phyloP scores from a whole-genome alignment of 2,329 filamentous ascomycete species.

The Xylariaceae sp. region DNA sequence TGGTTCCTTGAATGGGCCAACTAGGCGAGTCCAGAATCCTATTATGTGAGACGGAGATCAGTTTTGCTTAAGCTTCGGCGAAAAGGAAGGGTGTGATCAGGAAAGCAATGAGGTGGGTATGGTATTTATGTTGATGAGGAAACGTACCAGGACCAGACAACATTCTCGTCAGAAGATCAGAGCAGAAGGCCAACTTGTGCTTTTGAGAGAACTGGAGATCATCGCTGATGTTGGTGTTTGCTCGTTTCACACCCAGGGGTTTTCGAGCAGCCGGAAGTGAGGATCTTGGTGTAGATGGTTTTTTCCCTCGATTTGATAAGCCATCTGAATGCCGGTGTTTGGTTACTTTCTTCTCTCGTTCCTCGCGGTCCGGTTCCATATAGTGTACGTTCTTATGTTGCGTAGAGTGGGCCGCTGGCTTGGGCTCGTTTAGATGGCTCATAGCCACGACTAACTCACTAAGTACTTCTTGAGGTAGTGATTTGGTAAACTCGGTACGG shows the following conservation, averaged over 20 bases:
- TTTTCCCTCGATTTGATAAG: slow-evolving; percentile 27
- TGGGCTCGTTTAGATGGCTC: slow-evolving; percentile 50
- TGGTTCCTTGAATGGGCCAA: slow-evolving; percentile 59
- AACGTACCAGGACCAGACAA: slow-evolving; percentile 56
- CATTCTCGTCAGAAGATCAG: slow-evolving; percentile 58
- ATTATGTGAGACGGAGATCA: slow-evolving; percentile 2
- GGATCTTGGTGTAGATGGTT: slow-evolving; percentile 24
- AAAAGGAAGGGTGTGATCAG: neutral
- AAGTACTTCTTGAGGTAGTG: slow-evolving; percentile 60
- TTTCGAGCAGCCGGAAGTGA: slow-evolving; percentile 32
- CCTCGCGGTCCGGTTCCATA: slow-evolving; percentile 42
- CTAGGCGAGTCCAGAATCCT: slow-evolving; percentile 67
- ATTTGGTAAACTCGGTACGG: slow-evolving; percentile 57
- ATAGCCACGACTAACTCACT: slow-evolving; percentile 62
- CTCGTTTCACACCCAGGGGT: slow-evolving; percentile 30
- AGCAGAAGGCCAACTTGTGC: slow-evolving; percentile 56
- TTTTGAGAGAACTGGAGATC: slow-evolving; percentile 35
- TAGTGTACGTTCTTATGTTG: slow-evolving; percentile 49
- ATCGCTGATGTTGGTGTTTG: slow-evolving; percentile 23
- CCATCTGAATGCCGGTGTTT: slow-evolving; percentile 43
- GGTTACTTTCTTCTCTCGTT: slow-evolving; percentile 35
- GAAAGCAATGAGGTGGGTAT: neutral
- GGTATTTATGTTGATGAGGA: neutral
- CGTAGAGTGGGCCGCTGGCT: slow-evolving; percentile 32
- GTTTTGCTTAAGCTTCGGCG: neutral